A percentile compares a stretch with the other conserved stretches of the same genome.
Evolutionary conservation across 1,284 basidiomycete species (phyloP).

Genomic region (Ustilago bromivora): DNA sequence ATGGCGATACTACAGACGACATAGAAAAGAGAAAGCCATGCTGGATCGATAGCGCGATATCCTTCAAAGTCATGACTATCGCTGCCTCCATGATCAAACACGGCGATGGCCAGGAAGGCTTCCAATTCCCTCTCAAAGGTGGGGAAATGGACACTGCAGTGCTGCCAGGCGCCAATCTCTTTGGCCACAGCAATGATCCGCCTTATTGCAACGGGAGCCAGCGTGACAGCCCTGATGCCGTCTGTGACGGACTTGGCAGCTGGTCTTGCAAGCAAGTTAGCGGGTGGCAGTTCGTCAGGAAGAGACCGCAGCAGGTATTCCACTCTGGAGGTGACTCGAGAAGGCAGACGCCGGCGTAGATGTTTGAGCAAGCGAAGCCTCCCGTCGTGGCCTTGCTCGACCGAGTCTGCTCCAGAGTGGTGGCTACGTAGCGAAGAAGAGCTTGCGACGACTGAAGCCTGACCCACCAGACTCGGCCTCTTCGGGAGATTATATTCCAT

Average conservation of each 20-base stretch:
- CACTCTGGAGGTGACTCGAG: conserved; percentile 29
- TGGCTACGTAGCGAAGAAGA: conserved; percentile 7
- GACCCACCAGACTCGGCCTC: not conserved
- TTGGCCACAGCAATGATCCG: conserved; percentile 39
- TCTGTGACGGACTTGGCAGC: conserved; percentile 28
- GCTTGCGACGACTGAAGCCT: not conserved
- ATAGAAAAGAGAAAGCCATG: conserved; percentile 52
- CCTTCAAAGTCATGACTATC: conserved; percentile 20
- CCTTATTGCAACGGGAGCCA: conserved; percentile 23
- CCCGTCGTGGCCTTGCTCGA: conserved; percentile 8
- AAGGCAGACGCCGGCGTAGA: conserved; percentile 33
- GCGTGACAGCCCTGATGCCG: conserved; percentile 23
- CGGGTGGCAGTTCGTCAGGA: conserved; percentile 37
- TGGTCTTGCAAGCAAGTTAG: conserved; percentile 37
- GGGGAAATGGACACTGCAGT: conserved; percentile 51
- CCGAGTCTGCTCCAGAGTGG: not conserved
- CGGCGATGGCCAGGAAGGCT: conserved; percentile 34
- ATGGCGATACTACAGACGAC: conserved; percentile 53
- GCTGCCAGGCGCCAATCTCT: conserved; percentile 56
- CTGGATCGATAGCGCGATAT: conserved; percentile 45
- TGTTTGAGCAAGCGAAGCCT: conserved; percentile 43
- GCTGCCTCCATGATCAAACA: conserved; percentile 4
- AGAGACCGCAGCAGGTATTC: conserved; percentile 26
- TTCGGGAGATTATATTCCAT: conserved; percentile 7
- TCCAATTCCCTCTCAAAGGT: conserved; percentile 51